Evolutionary conservation across 306 rosid species (phyloP).

Genomic region (Malus orientalis): DNA sequence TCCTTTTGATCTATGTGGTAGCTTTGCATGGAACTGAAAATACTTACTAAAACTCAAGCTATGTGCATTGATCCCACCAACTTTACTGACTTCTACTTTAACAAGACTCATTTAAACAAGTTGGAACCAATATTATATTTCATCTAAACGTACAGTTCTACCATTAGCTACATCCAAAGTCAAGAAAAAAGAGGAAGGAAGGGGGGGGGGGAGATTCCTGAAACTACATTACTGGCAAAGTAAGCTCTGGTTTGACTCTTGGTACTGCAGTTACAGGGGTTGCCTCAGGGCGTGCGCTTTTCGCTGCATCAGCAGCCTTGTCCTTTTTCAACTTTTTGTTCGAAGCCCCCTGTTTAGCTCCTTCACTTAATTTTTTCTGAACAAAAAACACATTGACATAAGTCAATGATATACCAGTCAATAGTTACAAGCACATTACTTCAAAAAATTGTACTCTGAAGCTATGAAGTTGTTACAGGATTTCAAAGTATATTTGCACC

Average conservation of each 20-base stretch:
- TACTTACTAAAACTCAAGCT: neutral
- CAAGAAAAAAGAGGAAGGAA: neutral
- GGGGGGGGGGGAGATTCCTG: slow-evolving; percentile 4
- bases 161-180: neutral
- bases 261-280: slow-evolving; percentile 54
- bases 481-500: slow-evolving; percentile 33
- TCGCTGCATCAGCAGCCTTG: slow-evolving; percentile 70
- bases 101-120: neutral
- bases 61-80: neutral
- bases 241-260: slow-evolving; percentile 86
- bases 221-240: slow-evolving; percentile 73
- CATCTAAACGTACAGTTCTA: neutral
- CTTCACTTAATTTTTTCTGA: slow-evolving; percentile 81
- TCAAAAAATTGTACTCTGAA: neutral
- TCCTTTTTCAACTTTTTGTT: slow-evolving; percentile 82
- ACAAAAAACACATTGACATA: slow-evolving; percentile 14
- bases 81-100: neutral
- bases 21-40: neutral
- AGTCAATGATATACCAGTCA: neutral
- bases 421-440: neutral
- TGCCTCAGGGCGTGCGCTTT: slow-evolving; percentile 61
- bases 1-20: neutral
- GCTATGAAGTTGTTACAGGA: slow-evolving; percentile 1
- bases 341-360: slow-evolving; percentile 83
- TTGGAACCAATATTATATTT: neutral